These are phyloP conservation scores for Tubosaeta brunneosetosa DNA, from an alignment of 768 basidiomycete genomes.

Conservation along the genomic window DNA sequence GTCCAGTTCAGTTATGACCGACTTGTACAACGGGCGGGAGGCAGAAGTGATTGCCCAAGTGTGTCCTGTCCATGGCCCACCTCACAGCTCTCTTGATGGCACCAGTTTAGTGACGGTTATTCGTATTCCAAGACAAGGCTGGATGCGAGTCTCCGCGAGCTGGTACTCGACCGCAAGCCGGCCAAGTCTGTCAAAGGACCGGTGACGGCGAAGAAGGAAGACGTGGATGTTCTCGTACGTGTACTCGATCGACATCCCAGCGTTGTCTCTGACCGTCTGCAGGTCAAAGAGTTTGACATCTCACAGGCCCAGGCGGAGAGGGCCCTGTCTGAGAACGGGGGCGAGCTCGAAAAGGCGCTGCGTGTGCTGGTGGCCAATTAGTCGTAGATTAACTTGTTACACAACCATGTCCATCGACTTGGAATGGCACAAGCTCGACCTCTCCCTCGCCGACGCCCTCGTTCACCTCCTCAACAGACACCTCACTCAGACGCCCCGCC, in stretches of 20 bases:
- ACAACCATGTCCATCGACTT: slow-evolving; percentile 86
- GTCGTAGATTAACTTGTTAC: not conserved
- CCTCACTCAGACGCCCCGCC: slow-evolving; percentile 65
- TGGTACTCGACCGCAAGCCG: slow-evolving; percentile 42
- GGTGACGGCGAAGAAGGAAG: slow-evolving; percentile 24
- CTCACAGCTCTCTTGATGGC: slow-evolving; percentile 26
- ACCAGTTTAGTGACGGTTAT: slow-evolving; percentile 52
- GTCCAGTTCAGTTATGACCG: slow-evolving; percentile 7
- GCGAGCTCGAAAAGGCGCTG: slow-evolving; percentile 27
- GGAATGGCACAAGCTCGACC: slow-evolving; percentile 84
- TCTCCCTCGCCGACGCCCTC: slow-evolving; percentile 61
- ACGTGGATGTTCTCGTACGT: slow-evolving; percentile 27
- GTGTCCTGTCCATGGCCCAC: not conserved
- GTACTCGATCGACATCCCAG: not conserved
- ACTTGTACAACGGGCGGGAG: slow-evolving; percentile 27
- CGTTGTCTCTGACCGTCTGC: slow-evolving; percentile 3
- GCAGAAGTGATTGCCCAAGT: slow-evolving; percentile 29
- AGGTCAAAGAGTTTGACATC: slow-evolving; percentile 31
- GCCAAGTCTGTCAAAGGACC: slow-evolving; percentile 43
- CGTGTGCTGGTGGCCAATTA: slow-evolving; percentile 25
- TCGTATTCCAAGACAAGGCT: slow-evolving; percentile 33
- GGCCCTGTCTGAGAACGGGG: slow-evolving; percentile 25
- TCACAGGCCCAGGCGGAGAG: slow-evolving; percentile 28
- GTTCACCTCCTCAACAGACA: slow-evolving; percentile 76
- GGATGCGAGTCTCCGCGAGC: slow-evolving; percentile 45